These are phyloP conservation scores for Cucurbita ficifolia DNA, from an alignment of 306 rosid genomes.

Conservation along the genomic window DNA sequence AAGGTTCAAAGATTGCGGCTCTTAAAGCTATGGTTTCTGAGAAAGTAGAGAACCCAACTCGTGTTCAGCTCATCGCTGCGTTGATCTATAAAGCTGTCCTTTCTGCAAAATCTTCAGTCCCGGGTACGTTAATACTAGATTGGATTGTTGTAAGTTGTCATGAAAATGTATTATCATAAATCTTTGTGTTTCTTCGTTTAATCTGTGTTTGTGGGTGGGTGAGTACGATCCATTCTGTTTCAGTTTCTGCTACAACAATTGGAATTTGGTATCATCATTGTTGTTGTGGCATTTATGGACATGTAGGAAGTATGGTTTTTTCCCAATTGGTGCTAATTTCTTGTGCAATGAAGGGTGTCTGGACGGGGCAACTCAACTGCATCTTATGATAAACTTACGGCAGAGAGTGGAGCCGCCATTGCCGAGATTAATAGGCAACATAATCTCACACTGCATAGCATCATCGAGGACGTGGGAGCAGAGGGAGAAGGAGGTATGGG, in stretches of 20 bases:
- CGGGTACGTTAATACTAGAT: not conserved
- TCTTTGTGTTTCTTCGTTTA: too few species aligned
- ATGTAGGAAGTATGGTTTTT: too few species aligned
- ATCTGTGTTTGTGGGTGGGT: too few species aligned
- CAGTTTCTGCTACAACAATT: too few species aligned
- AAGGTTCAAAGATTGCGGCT: slow-evolving; percentile 3
- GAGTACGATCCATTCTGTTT: too few species aligned
- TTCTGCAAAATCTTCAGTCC: not conserved
- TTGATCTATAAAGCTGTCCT: slow-evolving; percentile 17
- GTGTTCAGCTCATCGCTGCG: slow-evolving; percentile 16
- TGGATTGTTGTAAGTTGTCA: too few species aligned
- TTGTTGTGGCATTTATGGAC: too few species aligned
- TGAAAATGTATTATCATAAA: too few species aligned
- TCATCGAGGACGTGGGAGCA: not conserved
- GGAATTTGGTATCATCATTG: too few species aligned
- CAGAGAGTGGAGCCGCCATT: slow-evolving; percentile 12
- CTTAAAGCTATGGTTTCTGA: slow-evolving; percentile 7
- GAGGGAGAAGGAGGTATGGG: not conserved
- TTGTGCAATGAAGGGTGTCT: not conserved
- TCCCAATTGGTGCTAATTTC: not conserved
- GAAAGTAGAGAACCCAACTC: slow-evolving; percentile 4
- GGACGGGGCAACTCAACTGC: not conserved
- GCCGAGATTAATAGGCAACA: slow-evolving; percentile 13
- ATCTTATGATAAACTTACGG: slow-evolving; percentile 12
- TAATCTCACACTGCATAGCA: not conserved